Percentiles rank a stretch among this genome's conserved stretches.
phyloP scores from a whole-genome alignment of 345 rosid genomes.

The Murraya paniculata region DNA sequence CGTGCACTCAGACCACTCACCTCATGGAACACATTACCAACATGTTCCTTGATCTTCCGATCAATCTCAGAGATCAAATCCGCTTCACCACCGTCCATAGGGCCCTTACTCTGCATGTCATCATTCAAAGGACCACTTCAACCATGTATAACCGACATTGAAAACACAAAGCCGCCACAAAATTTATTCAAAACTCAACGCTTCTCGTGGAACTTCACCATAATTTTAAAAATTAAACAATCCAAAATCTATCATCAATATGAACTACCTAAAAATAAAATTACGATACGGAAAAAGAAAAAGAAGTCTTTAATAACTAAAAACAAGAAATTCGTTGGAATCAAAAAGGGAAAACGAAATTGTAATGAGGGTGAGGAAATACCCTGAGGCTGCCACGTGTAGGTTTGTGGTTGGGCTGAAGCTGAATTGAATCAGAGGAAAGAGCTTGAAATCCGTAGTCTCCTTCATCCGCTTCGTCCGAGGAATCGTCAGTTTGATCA shows the following conservation, averaged over 20 bases:
- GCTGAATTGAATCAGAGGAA: constrained; percentile 20
- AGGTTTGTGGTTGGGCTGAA: background rate
- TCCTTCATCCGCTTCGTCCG: constrained; percentile 23
- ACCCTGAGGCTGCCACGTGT: constrained; percentile 11
- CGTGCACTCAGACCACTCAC: constrained; percentile 43
- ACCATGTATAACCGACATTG: background rate
- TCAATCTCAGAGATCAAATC: constrained; percentile 42
- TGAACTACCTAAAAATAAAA: background rate
- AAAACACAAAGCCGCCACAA: background rate
- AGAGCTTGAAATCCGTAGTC: constrained; percentile 14
- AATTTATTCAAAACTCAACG: background rate
- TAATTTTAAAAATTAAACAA: background rate
- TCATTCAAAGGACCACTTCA: background rate
- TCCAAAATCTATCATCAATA: background rate
- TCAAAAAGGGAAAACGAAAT: background rate
- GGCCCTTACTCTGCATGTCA: constrained; percentile 24
- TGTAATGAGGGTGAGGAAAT: background rate
- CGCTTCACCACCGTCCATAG: constrained; percentile 15
- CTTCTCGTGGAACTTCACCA: background rate
- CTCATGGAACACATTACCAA: constrained; percentile 35
- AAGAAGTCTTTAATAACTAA: too few relatives aligned
- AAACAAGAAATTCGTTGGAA: background rate
- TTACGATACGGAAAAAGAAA: background rate
- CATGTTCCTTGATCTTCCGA: constrained; percentile 42
- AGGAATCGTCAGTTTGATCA: constrained; percentile 20